Conservation (phyloP, 495 filamentous ascomycete species). For the Talaromyces stipitatus region DNA sequence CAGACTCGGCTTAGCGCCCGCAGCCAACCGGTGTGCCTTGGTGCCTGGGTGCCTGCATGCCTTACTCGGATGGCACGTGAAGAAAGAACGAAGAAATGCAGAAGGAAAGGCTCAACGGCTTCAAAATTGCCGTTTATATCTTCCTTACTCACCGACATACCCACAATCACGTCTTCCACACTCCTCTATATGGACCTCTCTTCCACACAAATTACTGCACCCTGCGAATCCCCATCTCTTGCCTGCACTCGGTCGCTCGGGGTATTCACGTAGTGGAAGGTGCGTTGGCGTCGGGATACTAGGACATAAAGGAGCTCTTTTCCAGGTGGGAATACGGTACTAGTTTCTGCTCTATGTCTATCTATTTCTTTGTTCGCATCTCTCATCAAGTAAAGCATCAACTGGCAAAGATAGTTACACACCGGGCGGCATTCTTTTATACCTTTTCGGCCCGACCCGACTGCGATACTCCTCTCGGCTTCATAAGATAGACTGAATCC, state of each 20-base stretch:
- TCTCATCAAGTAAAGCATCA: neutral
- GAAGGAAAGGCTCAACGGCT: neutral
- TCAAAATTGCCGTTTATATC: neutral
- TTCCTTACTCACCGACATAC: neutral
- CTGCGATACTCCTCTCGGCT: neutral
- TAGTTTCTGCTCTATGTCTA: neutral
- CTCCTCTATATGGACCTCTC: neutral
- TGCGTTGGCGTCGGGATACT: neutral
- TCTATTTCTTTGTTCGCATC: neutral
- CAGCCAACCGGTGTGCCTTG: too few relatives aligned
- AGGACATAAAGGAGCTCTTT: neutral
- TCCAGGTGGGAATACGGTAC: too few relatives aligned
- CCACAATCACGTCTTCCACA: neutral
- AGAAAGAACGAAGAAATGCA: too few relatives aligned
- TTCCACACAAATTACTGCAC: neutral
- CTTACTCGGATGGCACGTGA: neutral
- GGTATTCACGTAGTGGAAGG: neutral
- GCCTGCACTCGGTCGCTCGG: neutral
- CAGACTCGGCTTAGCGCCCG: neutral
- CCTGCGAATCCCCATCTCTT: neutral
- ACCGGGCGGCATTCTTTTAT: neutral
- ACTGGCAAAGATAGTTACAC: neutral
- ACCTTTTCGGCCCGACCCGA: neutral
- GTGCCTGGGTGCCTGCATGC: neutral
- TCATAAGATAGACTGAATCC: neutral